Base-by-base conservation (phyloP, 2,329 filamentous ascomycete species). In the Volutella citrinella region DNA sequence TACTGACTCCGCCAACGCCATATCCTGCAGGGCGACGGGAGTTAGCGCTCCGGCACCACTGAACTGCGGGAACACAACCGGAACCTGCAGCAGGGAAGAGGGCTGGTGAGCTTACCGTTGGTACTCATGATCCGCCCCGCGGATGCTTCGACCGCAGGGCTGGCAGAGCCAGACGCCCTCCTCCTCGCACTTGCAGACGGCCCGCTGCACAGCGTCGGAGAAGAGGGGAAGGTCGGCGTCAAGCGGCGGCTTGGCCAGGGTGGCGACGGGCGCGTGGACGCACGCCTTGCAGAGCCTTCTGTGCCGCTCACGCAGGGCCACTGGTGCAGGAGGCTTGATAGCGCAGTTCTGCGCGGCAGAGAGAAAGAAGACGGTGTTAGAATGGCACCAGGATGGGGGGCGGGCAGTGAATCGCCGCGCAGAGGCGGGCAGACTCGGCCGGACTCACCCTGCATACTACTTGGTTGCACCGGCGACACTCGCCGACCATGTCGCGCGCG, bases 331-430 rank as follows among this genome's bases (percentile, higher is more conserved):
- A 0, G 85, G 80, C 61, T 96, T 95, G 53, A 87, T 84, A 6
- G 83, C 82, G 62, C 91, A 97, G 51, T 97, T 97, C 88, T 95
- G n/a, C n/a, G n/a, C n/a, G n/a, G n/a, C n/a, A n/a, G n/a, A n/a
- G n/a, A n/a, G n/a, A 59, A 32, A 27, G 7, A n/a, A n/a, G n/a
- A n/a, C n/a, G n/a, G n/a, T n/a, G n/a, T n/a, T n/a, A n/a, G n/a
- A n/a, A n/a, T n/a, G n/a, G n/a, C n/a, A n/a, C n/a, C n/a, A n/a
- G n/a, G n/a, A n/a, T n/a, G n/a, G n/a, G n/a, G n/a, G n/a, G n/a
- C n/a, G n/a, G n/a, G n/a, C n/a, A n/a, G n/a, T n/a, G n/a, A n/a
- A n/a, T n/a, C n/a, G n/a, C n/a, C n/a, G n/a, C n/a, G n/a, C n/a
- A n/a, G n/a, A n/a, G n/a, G n/a, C n/a, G n/a, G n/a, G n/a, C n/a